Evolutionary conservation across 2,329 filamentous ascomycete species (phyloP).

Genomic region (Colletotrichum brevisporum): DNA sequence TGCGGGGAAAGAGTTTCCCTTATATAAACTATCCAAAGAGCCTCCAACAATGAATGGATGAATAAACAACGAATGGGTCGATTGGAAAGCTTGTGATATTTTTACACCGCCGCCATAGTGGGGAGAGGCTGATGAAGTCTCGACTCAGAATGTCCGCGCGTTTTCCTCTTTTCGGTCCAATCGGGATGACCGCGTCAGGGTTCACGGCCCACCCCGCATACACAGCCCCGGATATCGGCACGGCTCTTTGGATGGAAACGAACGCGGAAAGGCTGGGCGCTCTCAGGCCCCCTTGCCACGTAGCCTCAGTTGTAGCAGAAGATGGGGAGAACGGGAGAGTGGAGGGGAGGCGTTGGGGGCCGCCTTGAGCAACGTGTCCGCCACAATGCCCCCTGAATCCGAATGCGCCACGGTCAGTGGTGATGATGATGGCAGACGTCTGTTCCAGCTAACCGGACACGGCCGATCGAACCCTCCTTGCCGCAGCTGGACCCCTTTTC

Average conservation of each 20-base stretch:
- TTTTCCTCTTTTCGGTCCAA: constrained; percentile 35
- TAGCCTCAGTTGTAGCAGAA: constrained; percentile 29
- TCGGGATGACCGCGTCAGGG: constrained; percentile 40
- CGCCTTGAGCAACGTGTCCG: constrained; percentile 5
- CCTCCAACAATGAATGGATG: constrained; percentile 4
- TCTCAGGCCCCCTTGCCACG: constrained; percentile 31
- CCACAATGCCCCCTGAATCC: constrained; percentile 16
- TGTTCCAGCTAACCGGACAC: constrained; percentile 3
- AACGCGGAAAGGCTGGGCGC: constrained; percentile 34
- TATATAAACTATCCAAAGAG: constrained; percentile 34
- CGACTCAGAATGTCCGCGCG: constrained; percentile 38
- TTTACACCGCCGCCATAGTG: constrained; percentile 39
- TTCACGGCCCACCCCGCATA: constrained; percentile 36
- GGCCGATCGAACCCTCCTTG: constrained; percentile 16
- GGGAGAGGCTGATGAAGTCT: constrained; percentile 38
- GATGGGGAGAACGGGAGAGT: not conserved
- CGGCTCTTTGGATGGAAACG: constrained; percentile 30
- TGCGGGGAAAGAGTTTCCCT: constrained; percentile 36
- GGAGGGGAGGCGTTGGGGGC: not conserved
- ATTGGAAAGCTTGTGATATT: constrained; percentile 37
- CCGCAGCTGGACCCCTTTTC: constrained; percentile 4
- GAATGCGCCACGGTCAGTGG: constrained; percentile 17
- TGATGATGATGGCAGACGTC: not conserved
- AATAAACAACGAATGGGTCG: constrained; percentile 9
- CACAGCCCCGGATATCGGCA: constrained; percentile 39